phyloP scores from a whole-genome alignment of 140 eudicot genomes.

The Ambrosia hybrid region DNA sequence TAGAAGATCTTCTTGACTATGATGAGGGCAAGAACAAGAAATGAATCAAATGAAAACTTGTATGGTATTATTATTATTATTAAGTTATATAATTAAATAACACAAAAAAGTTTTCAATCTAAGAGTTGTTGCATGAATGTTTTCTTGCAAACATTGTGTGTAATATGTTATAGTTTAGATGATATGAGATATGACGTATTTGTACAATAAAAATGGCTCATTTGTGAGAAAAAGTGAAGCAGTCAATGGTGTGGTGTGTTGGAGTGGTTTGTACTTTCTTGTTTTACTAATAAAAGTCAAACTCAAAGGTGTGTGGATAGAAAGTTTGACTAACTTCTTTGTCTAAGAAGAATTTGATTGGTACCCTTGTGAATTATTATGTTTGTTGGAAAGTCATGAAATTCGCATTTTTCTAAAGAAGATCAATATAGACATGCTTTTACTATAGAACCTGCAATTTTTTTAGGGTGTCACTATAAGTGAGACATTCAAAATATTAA shows the following conservation, averaged over 20 bases:
- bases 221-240: conserved; percentile 14
- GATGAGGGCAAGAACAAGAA: conserved; percentile 30
- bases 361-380: background rate
- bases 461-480: too few species aligned
- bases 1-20: conserved; percentile 73
- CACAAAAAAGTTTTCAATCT: background rate
- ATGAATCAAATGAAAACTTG: conserved; percentile 18
- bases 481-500: too few species aligned
- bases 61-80: conserved; percentile 11
- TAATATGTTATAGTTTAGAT: background rate
- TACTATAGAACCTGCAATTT: too few species aligned
- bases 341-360: background rate
- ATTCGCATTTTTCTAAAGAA: too few species aligned
- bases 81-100: conserved; percentile 11
- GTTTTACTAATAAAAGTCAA: conserved; percentile 28
- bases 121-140: conserved; percentile 30
- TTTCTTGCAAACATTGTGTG: conserved; percentile 25
- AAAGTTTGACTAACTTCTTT: conserved; percentile 18
- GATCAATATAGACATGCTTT: too few species aligned
- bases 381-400: too few species aligned
- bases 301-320: conserved; percentile 24
- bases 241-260: conserved; percentile 16
- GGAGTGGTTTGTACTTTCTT: conserved; percentile 28
- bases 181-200: conserved; percentile 14
- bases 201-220: conserved; percentile 28